These are phyloP conservation scores for Penicillium verhagenii DNA, from an alignment of 495 filamentous ascomycete species.

Conservation along the genomic window DNA sequence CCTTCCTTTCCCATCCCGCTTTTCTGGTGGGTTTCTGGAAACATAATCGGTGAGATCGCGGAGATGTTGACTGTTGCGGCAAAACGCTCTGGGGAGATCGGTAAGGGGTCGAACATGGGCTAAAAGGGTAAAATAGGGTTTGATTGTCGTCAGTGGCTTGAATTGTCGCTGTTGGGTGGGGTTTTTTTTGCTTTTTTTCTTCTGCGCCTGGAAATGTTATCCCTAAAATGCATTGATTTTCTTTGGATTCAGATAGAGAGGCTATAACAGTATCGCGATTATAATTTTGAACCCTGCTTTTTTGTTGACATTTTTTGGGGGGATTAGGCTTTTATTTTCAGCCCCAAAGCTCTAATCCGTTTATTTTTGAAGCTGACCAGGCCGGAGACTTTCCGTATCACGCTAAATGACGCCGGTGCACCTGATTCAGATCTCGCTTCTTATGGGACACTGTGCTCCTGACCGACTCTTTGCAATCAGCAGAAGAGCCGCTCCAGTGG, in stretches of 20 bases:
- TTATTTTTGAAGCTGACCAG: too few species aligned
- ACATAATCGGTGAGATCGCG: background rate
- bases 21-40: background rate
- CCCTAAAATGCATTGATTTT: background rate
- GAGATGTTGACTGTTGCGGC: constrained; percentile 1
- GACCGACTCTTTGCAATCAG: constrained; percentile 15
- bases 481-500: background rate
- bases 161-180: too few species aligned
- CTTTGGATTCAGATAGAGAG: too few species aligned
- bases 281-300: background rate
- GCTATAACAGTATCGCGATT: too few species aligned
- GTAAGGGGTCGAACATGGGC: background rate
- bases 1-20: background rate
- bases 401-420: constrained; percentile 2
- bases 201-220: background rate
- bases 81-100: background rate
- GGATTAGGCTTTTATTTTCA: constrained; percentile 4
- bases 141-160: background rate
- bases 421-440: background rate
- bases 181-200: background rate
- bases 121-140: background rate
- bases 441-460: background rate
- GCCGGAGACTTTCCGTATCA: constrained; percentile 10
- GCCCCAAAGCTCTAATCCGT: constrained; percentile 3
- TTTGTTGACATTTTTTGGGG: too few species aligned